phyloP scores from a whole-genome alignment of 148 eudicot genomes.

The Drosera capensis region DNA sequence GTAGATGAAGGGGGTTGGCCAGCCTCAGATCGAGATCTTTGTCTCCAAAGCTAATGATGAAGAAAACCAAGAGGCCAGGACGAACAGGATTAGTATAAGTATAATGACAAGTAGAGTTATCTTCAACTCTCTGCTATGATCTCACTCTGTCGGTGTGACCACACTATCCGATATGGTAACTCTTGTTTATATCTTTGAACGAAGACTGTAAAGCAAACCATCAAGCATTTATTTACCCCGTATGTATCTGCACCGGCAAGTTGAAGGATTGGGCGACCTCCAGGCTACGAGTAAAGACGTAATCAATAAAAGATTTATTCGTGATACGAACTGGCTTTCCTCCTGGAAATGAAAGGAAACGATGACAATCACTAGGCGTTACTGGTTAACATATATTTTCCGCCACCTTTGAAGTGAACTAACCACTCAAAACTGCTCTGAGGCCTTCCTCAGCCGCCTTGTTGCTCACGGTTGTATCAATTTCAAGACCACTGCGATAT shows the following conservation, averaged over 20 bases:
- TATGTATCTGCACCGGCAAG: constrained; percentile 89
- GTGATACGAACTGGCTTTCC: constrained; percentile 56
- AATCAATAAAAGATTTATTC: constrained; percentile 68
- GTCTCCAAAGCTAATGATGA: constrained; percentile 66
- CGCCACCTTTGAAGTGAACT: constrained; percentile 11
- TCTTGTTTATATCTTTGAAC: neutral
- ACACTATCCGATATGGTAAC: neutral
- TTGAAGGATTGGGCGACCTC: constrained; percentile 59
- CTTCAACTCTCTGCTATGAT: too few species aligned
- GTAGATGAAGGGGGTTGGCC: constrained; percentile 89
- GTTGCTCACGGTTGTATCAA: constrained; percentile 56
- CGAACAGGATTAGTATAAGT: neutral
- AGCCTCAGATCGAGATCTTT: constrained; percentile 79
- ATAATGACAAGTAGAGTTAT: neutral
- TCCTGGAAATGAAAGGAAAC: constrained; percentile 30
- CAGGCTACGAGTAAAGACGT: constrained; percentile 56
- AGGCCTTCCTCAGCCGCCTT: constrained; percentile 74
- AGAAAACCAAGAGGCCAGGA: neutral
- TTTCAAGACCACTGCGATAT: constrained; percentile 87
- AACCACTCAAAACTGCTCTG: constrained; percentile 51
- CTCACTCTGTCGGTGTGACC: neutral
- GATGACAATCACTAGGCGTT: neutral
- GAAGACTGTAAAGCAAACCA: too few species aligned
- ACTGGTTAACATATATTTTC: too few species aligned
- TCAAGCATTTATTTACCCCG: constrained; percentile 75